Evolutionary conservation across 2,329 filamentous ascomycete genomes (phyloP).

Genomic region (Gaeumannomyces tritici): DNA sequence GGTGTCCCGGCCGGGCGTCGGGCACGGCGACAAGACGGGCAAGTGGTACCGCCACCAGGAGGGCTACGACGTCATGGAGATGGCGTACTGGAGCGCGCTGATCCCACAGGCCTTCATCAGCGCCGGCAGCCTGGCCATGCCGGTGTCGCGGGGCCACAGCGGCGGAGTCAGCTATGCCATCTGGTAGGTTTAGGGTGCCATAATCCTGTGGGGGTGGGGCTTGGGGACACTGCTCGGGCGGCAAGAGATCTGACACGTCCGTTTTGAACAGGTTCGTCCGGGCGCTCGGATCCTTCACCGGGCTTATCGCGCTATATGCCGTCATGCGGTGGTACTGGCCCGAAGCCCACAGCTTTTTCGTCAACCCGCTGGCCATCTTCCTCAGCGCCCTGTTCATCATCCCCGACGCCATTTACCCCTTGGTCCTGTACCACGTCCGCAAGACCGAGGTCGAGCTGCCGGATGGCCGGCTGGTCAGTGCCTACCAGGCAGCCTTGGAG

Average conservation of each 20-base stretch:
- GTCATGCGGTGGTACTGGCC: constrained; percentile 41
- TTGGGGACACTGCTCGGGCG: too few species aligned
- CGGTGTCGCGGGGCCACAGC: constrained; percentile 34
- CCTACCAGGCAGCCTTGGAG: neutral
- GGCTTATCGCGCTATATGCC: constrained; percentile 26
- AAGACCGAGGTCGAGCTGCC: constrained; percentile 25
- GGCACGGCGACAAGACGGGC: constrained; percentile 32
- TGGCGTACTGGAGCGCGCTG: constrained; percentile 38
- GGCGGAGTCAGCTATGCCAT: constrained; percentile 37
- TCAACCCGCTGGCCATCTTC: constrained; percentile 30
- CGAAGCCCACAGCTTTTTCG: constrained; percentile 37
- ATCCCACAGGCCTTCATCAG: constrained; percentile 31
- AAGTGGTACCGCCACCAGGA: constrained; percentile 30
- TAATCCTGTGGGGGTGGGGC: too few species aligned
- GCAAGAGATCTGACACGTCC: neutral
- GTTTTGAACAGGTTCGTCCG: constrained; percentile 27
- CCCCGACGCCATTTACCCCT: constrained; percentile 34
- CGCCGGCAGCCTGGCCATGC: constrained; percentile 28
- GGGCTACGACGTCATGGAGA: constrained; percentile 36
- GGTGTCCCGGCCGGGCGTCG: constrained; percentile 29
- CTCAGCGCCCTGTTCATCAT: constrained; percentile 27
- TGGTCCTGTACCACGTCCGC: constrained; percentile 26
- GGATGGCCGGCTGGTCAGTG: constrained; percentile 19
- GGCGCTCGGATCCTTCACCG: constrained; percentile 29
- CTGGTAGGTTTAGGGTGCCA: constrained; percentile 36